Base-by-base conservation (phyloP, 805 yeast genomes). In the Cyberlindnera petersonii region DNA sequence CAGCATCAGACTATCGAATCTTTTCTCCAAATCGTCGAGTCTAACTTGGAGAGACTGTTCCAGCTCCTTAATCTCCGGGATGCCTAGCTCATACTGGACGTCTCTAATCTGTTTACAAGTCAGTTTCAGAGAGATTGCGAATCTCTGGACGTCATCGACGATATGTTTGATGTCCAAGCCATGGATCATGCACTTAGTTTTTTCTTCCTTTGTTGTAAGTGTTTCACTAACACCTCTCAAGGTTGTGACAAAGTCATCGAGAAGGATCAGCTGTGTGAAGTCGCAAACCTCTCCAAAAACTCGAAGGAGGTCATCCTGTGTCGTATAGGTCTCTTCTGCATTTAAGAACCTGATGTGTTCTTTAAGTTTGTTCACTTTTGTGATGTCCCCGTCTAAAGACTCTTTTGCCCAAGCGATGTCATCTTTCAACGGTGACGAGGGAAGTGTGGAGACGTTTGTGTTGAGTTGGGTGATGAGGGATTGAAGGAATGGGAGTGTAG, bases 321-420 rank as follows among this genome's bases (percentile, higher is more conserved):
- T 45, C 1, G 52, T 49, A n/a, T 36, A 29, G 9, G 55, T 50
- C 19, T 50, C 55, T 21, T 48, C 45, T 1, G 53, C 53, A 15
- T 33, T 41, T 16, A 50, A 19, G 37, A 49, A 47, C 27, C 37
- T 24, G 17, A 48, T 33, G 27, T 50, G 55, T 3, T 39, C 28
- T 13, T 45, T 35, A 4, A 49, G 14, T 14, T 35, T 42, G 9
- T 27, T 13, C 14, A 50, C 26, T 26, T 47, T 46, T 9, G 15
- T 39, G 10, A 37, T 18, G 15, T 50, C 55, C 5, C 33, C 24
- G 13, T 33, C 36, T 1, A 47, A 24, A 0, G 48, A 30, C 19
- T 50, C 52, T 14, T 38, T 44, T 1, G 42, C 37, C 55, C 55
- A 50, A 3, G 32, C 30, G 9, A 50, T 31, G 32, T 50, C 55